These are phyloP conservation scores for Nakazawaea ambrosiae DNA, from an alignment of 805 yeast genomes.

Conservation along the genomic window DNA sequence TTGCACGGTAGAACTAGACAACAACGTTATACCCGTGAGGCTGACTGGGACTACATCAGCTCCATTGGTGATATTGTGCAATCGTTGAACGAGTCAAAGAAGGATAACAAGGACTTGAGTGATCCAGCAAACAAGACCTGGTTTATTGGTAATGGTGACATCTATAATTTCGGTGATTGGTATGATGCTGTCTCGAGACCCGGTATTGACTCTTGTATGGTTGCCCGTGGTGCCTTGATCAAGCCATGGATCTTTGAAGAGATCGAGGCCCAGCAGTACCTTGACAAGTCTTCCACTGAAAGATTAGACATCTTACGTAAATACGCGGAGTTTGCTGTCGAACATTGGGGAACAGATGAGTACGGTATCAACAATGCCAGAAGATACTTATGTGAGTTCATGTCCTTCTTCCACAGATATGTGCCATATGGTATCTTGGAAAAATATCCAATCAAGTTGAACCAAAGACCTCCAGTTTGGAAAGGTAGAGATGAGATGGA, in stretches of 20 bases:
- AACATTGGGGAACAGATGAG: slow-evolving; percentile 98
- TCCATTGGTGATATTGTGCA: slow-evolving; percentile 66
- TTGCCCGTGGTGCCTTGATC: slow-evolving; percentile 95
- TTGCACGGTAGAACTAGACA: slow-evolving; percentile 95
- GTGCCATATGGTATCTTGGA: slow-evolving; percentile 92
- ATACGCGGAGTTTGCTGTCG: slow-evolving; percentile 75
- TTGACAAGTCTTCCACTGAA: slow-evolving; percentile 88
- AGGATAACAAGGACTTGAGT: slow-evolving; percentile 51
- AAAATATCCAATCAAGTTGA: slow-evolving; percentile 77
- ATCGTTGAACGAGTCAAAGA: slow-evolving; percentile 45
- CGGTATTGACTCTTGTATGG: slow-evolving; percentile 90
- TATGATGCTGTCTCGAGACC: slow-evolving; percentile 55
- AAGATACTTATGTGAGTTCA: slow-evolving; percentile 87
- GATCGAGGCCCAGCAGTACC: slow-evolving; percentile 77
- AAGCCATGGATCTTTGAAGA: slow-evolving; percentile 99
- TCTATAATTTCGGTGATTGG: slow-evolving; percentile 86
- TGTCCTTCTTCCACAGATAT: slow-evolving; percentile 90
- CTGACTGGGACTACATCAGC: slow-evolving; percentile 87
- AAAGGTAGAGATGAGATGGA: slow-evolving; percentile 89
- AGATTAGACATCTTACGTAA: slow-evolving; percentile 68
- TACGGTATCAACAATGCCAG: slow-evolving; percentile 86
- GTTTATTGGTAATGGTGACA: slow-evolving; percentile 93
- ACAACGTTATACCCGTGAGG: slow-evolving; percentile 85
- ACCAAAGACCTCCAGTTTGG: slow-evolving; percentile 94
- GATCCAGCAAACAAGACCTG: slow-evolving; percentile 57